Evolutionary conservation across 371 early-diverging fungal species (phyloP).

Genomic region (Mortierella sp.): DNA sequence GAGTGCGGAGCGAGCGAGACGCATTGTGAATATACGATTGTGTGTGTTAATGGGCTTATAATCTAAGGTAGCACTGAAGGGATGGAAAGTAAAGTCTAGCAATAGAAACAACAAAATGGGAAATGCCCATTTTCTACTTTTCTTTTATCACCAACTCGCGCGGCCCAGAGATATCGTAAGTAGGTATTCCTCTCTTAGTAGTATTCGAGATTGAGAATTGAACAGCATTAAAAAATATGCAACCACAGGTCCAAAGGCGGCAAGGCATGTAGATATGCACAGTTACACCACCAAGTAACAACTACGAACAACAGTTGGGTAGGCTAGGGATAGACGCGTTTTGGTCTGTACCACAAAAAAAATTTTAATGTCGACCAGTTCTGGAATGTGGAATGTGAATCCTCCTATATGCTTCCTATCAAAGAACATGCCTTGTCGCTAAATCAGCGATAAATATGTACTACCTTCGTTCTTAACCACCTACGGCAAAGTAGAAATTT

Average conservation of each 20-base stretch:
- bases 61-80: not conserved
- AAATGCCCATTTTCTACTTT: not conserved
- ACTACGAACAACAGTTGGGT: not conserved
- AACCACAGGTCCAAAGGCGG: slow-evolving; percentile 1
- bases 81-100: not conserved
- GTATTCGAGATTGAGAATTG: not conserved
- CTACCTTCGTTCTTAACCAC: not conserved
- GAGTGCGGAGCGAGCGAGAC: slow-evolving; percentile 21
- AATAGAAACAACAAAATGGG: not conserved
- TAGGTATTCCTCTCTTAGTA: not conserved
- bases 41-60: not conserved
- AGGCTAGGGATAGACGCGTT: not conserved
- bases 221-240: not conserved
- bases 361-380: not conserved
- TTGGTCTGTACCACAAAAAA: not conserved
- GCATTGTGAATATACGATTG: slow-evolving; percentile 23
- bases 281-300: not conserved
- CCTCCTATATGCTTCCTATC: not conserved
- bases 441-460: not conserved
- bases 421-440: not conserved
- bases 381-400: not conserved
- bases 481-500: no score
- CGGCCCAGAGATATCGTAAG: not conserved
- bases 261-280: not conserved
- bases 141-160: not conserved